Percentiles rank a stretch among this genome's conserved stretches.
Conservation (phyloP, 768 basidiomycete genomes). For the Rhodotorula taiwanensis region DNA sequence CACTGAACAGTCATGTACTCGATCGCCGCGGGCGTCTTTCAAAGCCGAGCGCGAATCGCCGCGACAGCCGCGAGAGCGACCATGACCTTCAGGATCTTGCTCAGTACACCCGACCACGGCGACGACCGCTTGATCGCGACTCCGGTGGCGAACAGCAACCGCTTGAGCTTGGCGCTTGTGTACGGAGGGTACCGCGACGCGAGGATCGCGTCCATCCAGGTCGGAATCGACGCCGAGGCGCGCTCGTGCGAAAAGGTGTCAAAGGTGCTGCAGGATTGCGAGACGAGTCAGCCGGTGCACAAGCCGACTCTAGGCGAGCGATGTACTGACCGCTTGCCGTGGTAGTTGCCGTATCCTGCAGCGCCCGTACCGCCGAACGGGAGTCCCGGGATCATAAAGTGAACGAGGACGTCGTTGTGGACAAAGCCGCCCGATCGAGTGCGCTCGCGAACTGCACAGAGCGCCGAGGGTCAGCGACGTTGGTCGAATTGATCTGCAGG, state of each 20-base stretch:
- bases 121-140: slow-evolving; percentile 6
- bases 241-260: slow-evolving; percentile 36
- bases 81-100: too few species aligned
- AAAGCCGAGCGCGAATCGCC: too few species aligned
- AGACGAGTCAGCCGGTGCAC: background rate
- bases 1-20: too few species aligned
- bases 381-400: slow-evolving; percentile 49
- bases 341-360: slow-evolving; percentile 53
- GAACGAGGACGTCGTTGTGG: slow-evolving; percentile 66
- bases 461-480: background rate
- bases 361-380: slow-evolving; percentile 69
- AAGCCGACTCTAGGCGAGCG: background rate
- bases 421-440: slow-evolving; percentile 66
- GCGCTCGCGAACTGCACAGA: slow-evolving; percentile 55
- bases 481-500: background rate
- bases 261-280: slow-evolving; percentile 15
- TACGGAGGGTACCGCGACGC: slow-evolving; percentile 34
- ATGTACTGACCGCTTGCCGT: slow-evolving; percentile 61
- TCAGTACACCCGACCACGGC: background rate
- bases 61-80: too few species aligned
- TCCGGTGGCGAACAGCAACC: slow-evolving; percentile 12
- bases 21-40: too few species aligned
- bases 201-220: slow-evolving; percentile 32
- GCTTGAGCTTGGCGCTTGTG: slow-evolving; percentile 23
- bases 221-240: slow-evolving; percentile 24